These are phyloP conservation scores for Gnomoniopsis smithogilvyi DNA, from an alignment of 2,329 filamentous ascomycete species.

Conservation along the genomic window DNA sequence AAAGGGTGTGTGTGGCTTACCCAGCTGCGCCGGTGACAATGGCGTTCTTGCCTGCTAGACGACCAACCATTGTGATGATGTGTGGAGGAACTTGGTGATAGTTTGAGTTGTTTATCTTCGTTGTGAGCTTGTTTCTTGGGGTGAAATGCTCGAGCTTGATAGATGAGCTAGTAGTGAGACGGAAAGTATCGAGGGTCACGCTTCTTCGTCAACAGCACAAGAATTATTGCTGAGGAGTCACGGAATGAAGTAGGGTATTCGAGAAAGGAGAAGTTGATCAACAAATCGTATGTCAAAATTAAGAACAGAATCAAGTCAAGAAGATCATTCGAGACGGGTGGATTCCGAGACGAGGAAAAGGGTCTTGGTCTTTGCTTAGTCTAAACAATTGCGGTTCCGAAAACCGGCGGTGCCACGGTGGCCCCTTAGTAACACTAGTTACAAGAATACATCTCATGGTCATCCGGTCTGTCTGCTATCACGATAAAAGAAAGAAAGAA, in stretches of 20 bases:
- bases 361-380: neutral
- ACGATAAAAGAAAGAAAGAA: neutral
- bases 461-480: neutral
- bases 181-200: neutral
- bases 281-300: neutral
- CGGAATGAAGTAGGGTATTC: neutral
- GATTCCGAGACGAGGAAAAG: neutral
- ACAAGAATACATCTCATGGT: neutral
- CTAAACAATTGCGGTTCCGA: neutral
- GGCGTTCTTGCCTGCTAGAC: slow-evolving; percentile 59
- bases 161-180: neutral
- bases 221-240: neutral
- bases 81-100: neutral
- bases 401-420: neutral
- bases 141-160: neutral
- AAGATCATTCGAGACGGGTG: neutral
- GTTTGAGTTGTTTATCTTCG: neutral
- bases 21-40: slow-evolving; percentile 82
- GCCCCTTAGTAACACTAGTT: neutral
- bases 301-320: neutral
- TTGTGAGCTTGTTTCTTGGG: too few relatives aligned
- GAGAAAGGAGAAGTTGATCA: neutral
- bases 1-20: slow-evolving; percentile 48
- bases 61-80: slow-evolving; percentile 31
- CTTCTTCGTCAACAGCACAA: neutral